Evolutionary conservation across 768 basidiomycete species (phyloP).

Genomic region (Cubamyces sp.): DNA sequence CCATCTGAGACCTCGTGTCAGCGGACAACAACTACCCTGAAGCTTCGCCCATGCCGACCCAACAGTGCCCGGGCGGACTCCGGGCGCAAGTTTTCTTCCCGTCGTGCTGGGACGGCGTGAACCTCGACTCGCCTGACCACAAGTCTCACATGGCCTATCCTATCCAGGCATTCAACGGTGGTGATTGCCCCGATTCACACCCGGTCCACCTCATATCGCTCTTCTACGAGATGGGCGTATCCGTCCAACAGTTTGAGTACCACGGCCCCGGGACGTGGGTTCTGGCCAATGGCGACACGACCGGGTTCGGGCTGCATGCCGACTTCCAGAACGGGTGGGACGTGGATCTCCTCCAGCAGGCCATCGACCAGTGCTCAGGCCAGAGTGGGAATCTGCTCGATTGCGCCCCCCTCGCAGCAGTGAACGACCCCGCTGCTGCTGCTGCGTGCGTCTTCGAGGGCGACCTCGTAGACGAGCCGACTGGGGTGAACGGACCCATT

Average conservation of each 20-base stretch:
- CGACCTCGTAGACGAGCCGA: constrained; percentile 26
- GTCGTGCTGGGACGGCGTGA: constrained; percentile 44
- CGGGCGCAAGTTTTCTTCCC: constrained; percentile 39
- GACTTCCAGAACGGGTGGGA: constrained; percentile 34
- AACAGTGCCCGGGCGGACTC: constrained; percentile 34
- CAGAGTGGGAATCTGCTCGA: constrained; percentile 31
- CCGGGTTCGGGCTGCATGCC: constrained; percentile 30
- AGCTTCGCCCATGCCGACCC: constrained; percentile 23
- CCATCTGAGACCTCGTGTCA: constrained; percentile 23
- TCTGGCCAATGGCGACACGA: constrained; percentile 31
- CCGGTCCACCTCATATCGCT: constrained; percentile 32
- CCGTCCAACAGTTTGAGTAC: constrained; percentile 21
- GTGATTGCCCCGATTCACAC: constrained; percentile 31
- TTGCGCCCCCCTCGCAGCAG: constrained; percentile 29
- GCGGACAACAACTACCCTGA: constrained; percentile 27
- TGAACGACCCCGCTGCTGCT: constrained; percentile 26
- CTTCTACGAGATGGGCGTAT: constrained; percentile 33
- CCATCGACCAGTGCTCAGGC: constrained; percentile 32
- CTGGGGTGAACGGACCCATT: constrained; percentile 22
- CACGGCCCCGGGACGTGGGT: constrained; percentile 30
- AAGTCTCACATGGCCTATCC: constrained; percentile 44
- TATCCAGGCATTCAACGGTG: constrained; percentile 30
- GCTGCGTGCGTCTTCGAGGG: constrained; percentile 27
- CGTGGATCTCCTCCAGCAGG: constrained; percentile 26
- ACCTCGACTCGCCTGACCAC: constrained; percentile 44